Base-by-base conservation (phyloP, 2,329 filamentous ascomycete genomes). In the Elsinoe necatrix region DNA sequence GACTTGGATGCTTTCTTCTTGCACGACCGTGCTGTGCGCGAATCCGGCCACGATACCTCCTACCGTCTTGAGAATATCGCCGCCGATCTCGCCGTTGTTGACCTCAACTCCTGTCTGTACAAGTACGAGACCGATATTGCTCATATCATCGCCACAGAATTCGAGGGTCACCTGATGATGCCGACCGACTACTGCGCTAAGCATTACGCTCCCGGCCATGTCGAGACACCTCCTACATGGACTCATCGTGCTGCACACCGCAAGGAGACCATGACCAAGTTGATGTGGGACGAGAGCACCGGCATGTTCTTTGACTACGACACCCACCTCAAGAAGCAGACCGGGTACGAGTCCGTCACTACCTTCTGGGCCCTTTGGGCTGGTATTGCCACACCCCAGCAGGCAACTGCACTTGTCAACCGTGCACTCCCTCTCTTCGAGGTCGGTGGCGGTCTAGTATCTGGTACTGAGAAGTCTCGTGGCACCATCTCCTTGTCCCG, bases 241-340 rank as follows among this genome's bases (percentile, higher is more conserved):
- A 91, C 96, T 68, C 87, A 91, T 39, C 86, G 90, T 37, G 89
- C 90, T 47, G 87, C 86, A 73, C 82, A 84, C 65, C 84, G 93
- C 66, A 92, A 93, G 77, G 77, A 85, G 63, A 83, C 83, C 7
- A 93, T 97, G 65, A 88, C 97, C 72, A 93, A 90, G 73, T 89
- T 93, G 67, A 83, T 95, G 69, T 98, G 93, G 93, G 87, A 95
- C 68, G 86, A 92, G 63, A 78, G 88, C 63, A 84, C 87, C 68
- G 92, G 92, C 58, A 95, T 97, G 88, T 98, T 89, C 77, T 97
- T 97, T 68, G 93, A 98, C 73, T 98, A 97, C 71, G 81, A 98
- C 73, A 95, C 89, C 0, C 84, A 80, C 60, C 88, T 86, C 71
- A 83, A 90, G 68, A 73, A 89, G 72, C 88, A 87, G 65, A 89